phyloP scores from a whole-genome alignment of 768 basidiomycete genomes.

The Podaxis sp. region DNA sequence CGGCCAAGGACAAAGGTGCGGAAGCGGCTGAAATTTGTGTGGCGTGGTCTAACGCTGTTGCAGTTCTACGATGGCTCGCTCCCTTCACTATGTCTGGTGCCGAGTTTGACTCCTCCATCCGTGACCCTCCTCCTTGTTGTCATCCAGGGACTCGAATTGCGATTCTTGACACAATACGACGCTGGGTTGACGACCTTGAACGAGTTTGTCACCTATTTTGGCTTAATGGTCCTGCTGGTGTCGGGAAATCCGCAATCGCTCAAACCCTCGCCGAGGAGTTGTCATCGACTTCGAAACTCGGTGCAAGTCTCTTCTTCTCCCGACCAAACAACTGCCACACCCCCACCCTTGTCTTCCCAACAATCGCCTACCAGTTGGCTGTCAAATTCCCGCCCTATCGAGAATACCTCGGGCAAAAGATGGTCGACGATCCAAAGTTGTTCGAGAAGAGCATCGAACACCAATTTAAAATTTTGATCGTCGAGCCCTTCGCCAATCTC shows the following conservation, averaged over 20 bases:
- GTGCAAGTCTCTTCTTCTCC: slow-evolving; percentile 1
- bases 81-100: neutral
- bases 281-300: neutral
- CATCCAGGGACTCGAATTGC: neutral
- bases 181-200: neutral
- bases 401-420: neutral
- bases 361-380: slow-evolving; percentile 4
- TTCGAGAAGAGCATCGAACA: slow-evolving; percentile 4
- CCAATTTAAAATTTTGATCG: neutral
- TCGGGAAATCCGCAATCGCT: slow-evolving; percentile 1
- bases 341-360: neutral
- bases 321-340: neutral
- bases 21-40: too few relatives aligned
- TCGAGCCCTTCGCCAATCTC: neutral
- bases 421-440: neutral
- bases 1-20: neutral
- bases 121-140: neutral
- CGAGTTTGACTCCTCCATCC: neutral
- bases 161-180: neutral
- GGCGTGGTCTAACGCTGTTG: neutral
- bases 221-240: slow-evolving; percentile 2
- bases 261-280: neutral
- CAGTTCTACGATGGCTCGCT: neutral
- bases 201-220: neutral
- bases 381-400: slow-evolving; percentile 1